phyloP scores from a whole-genome alignment of 345 rosid species.

The Xanthoceras sorbifolium region DNA sequence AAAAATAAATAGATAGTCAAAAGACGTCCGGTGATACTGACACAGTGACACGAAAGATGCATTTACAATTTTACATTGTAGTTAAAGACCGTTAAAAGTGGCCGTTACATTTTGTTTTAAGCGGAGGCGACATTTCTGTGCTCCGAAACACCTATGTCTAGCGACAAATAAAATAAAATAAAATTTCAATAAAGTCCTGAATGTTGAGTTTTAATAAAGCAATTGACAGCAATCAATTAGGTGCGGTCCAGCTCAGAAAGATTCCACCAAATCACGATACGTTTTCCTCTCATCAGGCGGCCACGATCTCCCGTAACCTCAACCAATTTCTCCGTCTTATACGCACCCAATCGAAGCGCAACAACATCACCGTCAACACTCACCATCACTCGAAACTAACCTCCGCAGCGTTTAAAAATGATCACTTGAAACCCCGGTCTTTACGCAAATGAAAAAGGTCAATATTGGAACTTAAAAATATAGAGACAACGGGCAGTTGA shows the following conservation, averaged over 20 bases:
- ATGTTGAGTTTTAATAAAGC: neutral
- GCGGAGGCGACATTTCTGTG: neutral
- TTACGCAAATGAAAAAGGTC: neutral
- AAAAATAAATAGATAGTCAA: no score
- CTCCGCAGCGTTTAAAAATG: constrained; percentile 19
- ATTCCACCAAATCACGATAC: constrained; percentile 20
- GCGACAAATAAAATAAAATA: neutral
- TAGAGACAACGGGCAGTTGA: neutral
- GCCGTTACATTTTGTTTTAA: constrained; percentile 8
- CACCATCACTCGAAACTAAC: constrained; percentile 20
- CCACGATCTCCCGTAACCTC: constrained; percentile 21
- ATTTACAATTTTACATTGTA: no score
- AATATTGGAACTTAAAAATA: constrained; percentile 1
- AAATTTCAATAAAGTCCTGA: neutral
- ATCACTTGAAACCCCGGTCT: neutral
- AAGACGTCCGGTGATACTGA: no score
- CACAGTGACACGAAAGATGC: no score
- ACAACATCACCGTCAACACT: no score
- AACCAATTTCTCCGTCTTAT: constrained; percentile 5
- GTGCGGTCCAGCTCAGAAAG: constrained; percentile 36
- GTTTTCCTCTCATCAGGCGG: constrained; percentile 17
- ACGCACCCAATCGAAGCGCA: constrained; percentile 5
- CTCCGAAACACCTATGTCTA: neutral
- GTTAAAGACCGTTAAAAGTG: constrained; percentile 22
- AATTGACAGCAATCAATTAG: neutral